Evolutionary conservation across 176 grass and related monocot species (phyloP).

Genomic region (Carex pumila): DNA sequence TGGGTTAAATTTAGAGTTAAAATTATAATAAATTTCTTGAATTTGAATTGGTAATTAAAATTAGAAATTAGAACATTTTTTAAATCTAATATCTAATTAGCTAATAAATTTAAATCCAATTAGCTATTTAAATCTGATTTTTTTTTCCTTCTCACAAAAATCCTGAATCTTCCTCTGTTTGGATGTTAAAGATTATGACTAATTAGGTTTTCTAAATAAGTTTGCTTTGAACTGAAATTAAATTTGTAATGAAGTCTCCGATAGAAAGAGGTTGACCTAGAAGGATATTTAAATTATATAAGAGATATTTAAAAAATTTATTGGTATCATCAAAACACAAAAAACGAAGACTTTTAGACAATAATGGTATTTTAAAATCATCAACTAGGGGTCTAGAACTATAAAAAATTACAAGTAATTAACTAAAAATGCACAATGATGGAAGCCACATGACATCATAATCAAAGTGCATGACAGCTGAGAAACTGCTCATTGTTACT

Average conservation of each 20-base stretch:
- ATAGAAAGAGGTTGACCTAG: neutral
- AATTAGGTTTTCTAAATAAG: neutral
- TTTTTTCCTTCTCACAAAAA: too few relatives aligned
- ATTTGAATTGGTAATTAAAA: too few relatives aligned
- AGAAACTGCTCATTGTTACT: neutral
- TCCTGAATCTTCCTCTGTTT: too few relatives aligned
- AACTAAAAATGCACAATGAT: conserved; percentile 1
- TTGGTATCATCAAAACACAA: neutral
- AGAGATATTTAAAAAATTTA: too few relatives aligned
- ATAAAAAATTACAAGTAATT: neutral
- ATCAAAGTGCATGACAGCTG: neutral
- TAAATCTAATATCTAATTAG: too few relatives aligned
- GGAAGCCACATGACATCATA: conserved; percentile 12
- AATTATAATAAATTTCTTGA: too few relatives aligned
- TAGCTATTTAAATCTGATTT: too few relatives aligned
- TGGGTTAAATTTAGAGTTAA: too few relatives aligned
- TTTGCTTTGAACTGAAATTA: neutral
- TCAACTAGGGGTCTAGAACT: neutral
- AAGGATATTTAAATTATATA: neutral
- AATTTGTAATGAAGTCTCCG: neutral
- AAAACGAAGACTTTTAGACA: neutral
- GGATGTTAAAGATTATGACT: neutral
- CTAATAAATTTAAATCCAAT: too few relatives aligned
- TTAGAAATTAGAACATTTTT: too few relatives aligned
- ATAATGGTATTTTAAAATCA: neutral